phyloP scores from a whole-genome alignment of 2,329 filamentous ascomycete genomes.

The Stachybotrys chartarum region DNA sequence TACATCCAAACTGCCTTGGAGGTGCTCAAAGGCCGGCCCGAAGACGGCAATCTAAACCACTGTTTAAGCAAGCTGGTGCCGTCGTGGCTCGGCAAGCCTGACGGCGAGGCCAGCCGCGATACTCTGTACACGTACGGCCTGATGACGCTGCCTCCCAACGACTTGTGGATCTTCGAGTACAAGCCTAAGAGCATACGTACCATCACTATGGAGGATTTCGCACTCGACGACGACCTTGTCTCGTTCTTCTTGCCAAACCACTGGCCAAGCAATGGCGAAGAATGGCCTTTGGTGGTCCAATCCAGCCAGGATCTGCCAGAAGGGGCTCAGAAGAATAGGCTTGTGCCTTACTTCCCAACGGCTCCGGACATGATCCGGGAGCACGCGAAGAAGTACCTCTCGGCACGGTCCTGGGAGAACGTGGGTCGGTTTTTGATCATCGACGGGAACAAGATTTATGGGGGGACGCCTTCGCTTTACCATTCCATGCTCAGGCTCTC shows the following conservation, averaged over 20 bases:
- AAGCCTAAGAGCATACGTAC: no score
- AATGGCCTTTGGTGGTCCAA: background rate
- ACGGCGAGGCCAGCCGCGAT: background rate
- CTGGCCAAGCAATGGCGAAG: background rate
- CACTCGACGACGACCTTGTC: background rate
- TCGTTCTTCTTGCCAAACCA: constrained; percentile 12
- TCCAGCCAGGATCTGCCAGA: background rate
- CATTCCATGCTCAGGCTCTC: no score
- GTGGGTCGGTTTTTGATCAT: background rate
- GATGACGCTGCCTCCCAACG: background rate
- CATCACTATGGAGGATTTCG: background rate
- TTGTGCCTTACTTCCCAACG: background rate
- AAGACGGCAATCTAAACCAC: constrained; percentile 1
- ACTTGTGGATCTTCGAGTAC: background rate
- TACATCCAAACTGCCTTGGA: constrained; percentile 16
- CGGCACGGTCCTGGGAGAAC: background rate
- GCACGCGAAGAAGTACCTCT: no score
- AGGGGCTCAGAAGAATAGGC: background rate
- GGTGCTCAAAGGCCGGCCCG: constrained; percentile 13
- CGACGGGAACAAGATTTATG: background rate
- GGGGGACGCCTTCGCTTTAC: no score
- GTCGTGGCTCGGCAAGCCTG: background rate
- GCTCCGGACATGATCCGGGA: background rate
- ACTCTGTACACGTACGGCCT: background rate
- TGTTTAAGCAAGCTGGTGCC: constrained; percentile 9